Evolutionary conservation across 208 protist genomes (phyloP), one percentile per base, ranked within the genome.

Genomic region (Giardia duodenalis): DNA sequence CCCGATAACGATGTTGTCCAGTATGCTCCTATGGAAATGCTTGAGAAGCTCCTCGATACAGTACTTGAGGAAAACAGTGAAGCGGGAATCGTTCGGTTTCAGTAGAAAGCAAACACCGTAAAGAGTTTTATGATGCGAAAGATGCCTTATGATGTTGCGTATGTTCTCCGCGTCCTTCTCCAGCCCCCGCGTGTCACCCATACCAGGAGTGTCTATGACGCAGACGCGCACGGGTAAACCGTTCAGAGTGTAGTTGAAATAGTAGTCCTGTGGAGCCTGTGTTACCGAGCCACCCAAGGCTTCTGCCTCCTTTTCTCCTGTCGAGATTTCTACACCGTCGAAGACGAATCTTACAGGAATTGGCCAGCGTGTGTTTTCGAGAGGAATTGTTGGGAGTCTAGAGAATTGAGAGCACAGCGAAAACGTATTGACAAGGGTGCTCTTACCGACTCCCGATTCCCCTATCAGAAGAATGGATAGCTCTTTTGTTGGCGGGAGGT

Each of bases 61-160:
- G 57, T 76, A 76, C 57, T 76, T 76, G 57, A 76, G 30, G 57
- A 76, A 76, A 76, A 76, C 57, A 30, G 57, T 76, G 57, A 76
- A 76, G 57, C 57, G 57, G 57, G 57, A 76, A 10, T 76, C 57
- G 57, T 76, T 76, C 57, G 57, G 57, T 30, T 76, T 76, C 19
- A 76, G 57, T 39, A 76, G 57, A 30, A 76, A 76, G 57, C 57
- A 76, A 30, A 76, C 30, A 10, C 57, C 57, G 57, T 76, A 30
- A 76, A 76, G 10, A 10, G 10, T 30, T 76, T 76, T 76, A 30
- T 39, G 57, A 30, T 30, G 57, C 19, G 57, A 10, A 30, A 76
- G 10, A 30, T 76, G 30, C 19, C 30, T 10, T 10, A 76, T 76
- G 57, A 76, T 76, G 10, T 76, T 30, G 57, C 57, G 57, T 10